Percentiles rank a stretch among this genome's conserved stretches.
Evolutionary conservation across 441 rosid species (phyloP).

Genomic region (Geranium incanum): DNA sequence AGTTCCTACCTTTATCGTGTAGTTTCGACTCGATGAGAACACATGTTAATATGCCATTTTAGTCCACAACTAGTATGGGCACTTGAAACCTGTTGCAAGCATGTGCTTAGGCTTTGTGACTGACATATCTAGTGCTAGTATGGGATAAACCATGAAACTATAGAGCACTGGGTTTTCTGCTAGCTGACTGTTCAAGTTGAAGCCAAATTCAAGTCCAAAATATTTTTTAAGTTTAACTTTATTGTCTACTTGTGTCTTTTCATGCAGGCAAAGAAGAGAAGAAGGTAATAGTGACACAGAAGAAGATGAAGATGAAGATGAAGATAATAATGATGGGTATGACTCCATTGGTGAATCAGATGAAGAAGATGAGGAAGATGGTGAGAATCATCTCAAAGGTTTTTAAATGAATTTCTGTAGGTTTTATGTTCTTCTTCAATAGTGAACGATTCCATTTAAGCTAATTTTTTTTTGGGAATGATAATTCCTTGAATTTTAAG

Average conservation of each 20-base stretch:
- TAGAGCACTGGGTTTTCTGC: slow-evolving; percentile 7
- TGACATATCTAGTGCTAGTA: neutral
- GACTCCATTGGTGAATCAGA: slow-evolving; percentile 35
- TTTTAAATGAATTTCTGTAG: neutral
- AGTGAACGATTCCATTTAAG: neutral
- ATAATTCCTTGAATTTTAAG: neutral
- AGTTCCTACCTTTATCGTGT: too few relatives aligned
- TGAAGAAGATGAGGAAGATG: slow-evolving; percentile 28
- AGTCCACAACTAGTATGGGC: neutral
- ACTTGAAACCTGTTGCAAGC: neutral
- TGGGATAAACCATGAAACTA: neutral
- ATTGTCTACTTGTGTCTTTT: neutral
- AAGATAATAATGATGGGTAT: slow-evolving; percentile 20
- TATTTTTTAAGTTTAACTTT: neutral
- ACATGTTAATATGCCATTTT: too few relatives aligned
- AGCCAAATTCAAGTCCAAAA: neutral
- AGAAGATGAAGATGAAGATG: slow-evolving; percentile 21
- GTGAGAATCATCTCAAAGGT: slow-evolving; percentile 20
- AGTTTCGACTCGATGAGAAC: too few relatives aligned
- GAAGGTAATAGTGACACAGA: slow-evolving; percentile 48
- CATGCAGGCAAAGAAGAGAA: slow-evolving; percentile 44
- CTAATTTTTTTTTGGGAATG: neutral
- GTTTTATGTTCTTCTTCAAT: neutral
- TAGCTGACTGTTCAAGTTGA: neutral
- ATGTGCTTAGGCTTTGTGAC: neutral